phyloP scores from a whole-genome alignment of 352 stramenopile species.

The Globisporangium apiculatum region DNA sequence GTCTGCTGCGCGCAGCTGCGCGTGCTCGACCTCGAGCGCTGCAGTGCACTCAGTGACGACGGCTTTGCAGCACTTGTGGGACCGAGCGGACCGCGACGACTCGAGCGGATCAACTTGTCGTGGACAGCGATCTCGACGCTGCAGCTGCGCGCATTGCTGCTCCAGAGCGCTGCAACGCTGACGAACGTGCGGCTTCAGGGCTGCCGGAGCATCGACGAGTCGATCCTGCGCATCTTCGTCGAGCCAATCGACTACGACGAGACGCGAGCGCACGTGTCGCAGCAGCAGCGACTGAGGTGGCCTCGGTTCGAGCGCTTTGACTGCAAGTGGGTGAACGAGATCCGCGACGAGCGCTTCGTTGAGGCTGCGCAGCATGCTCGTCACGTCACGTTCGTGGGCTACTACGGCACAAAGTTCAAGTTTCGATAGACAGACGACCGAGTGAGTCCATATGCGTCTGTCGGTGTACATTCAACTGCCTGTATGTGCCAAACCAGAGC shows the following conservation, averaged over 20 bases:
- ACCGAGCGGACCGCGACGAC: not conserved
- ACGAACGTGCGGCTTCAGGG: constrained; percentile 16
- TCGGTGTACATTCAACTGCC: not conserved
- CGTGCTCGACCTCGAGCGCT: constrained; percentile 19
- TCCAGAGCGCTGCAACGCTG: constrained; percentile 4
- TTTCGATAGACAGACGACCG: not conserved
- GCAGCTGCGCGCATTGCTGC: constrained; percentile 3
- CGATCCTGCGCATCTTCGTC: constrained; percentile 10
- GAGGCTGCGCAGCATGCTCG: constrained; percentile 1
- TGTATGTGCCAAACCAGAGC: no score
- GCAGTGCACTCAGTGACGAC: constrained; percentile 6
- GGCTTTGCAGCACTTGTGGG: constrained; percentile 13
- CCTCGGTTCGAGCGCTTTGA: constrained; percentile 15
- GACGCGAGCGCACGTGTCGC: not conserved
- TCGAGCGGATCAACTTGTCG: constrained; percentile 18
- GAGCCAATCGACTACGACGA: constrained; percentile 1
- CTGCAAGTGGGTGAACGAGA: constrained; percentile 18
- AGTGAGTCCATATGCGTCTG: not conserved
- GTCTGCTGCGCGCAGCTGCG: constrained; percentile 4
- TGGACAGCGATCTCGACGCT: constrained; percentile 15
- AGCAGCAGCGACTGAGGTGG: not conserved
- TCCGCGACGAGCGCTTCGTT: constrained; percentile 13
- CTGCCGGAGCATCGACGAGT: constrained; percentile 9
- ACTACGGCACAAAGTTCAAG: constrained; percentile 16
- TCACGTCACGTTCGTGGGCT: constrained; percentile 10